A percentile compares a stretch with the other conserved stretches of the same genome.
These are phyloP conservation scores for Coemansia sp. DNA, from an alignment of 371 early-diverging fungal genomes.

Conservation along the genomic window DNA sequence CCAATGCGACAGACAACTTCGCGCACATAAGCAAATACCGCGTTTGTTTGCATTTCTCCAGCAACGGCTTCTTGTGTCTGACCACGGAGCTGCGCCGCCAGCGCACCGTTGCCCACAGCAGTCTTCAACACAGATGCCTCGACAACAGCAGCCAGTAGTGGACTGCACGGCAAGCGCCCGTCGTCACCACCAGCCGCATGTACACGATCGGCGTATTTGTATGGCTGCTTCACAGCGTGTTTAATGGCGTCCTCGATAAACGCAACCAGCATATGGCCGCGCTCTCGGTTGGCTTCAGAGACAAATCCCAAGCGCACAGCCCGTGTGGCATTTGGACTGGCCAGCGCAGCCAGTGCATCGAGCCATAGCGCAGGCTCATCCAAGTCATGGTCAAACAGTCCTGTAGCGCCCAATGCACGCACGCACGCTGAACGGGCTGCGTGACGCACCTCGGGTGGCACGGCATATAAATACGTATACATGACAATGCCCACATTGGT, in stretches of 20 bases:
- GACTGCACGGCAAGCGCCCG: constrained; percentile 31
- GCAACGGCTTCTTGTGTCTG: neutral
- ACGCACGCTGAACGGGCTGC: constrained; percentile 25
- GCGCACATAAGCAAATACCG: constrained; percentile 7
- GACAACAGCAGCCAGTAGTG: constrained; percentile 34
- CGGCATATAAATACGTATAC: constrained; percentile 27
- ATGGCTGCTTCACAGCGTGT: constrained; percentile 32
- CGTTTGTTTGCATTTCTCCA: constrained; percentile 16
- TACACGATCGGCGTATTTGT: constrained; percentile 46
- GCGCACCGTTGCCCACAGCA: constrained; percentile 22
- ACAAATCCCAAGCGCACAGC: constrained; percentile 7
- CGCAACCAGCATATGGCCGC: constrained; percentile 18
- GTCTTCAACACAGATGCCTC: constrained; percentile 36
- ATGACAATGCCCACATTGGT: constrained; percentile 30
- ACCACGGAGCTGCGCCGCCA: constrained; percentile 18
- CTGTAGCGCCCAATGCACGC: constrained; percentile 25
- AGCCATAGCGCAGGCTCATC: constrained; percentile 42
- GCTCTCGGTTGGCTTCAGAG: neutral
- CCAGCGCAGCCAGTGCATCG: constrained; percentile 35
- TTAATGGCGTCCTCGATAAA: constrained; percentile 33
- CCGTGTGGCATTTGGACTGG: constrained; percentile 33
- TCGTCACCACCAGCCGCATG: constrained; percentile 3
- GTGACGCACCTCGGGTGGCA: constrained; percentile 30
- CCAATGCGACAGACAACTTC: constrained; percentile 34
- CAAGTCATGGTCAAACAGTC: constrained; percentile 39